Conservation (phyloP, 2,329 filamentous ascomycete species). For the Taxawa tesnikishii region DNA sequence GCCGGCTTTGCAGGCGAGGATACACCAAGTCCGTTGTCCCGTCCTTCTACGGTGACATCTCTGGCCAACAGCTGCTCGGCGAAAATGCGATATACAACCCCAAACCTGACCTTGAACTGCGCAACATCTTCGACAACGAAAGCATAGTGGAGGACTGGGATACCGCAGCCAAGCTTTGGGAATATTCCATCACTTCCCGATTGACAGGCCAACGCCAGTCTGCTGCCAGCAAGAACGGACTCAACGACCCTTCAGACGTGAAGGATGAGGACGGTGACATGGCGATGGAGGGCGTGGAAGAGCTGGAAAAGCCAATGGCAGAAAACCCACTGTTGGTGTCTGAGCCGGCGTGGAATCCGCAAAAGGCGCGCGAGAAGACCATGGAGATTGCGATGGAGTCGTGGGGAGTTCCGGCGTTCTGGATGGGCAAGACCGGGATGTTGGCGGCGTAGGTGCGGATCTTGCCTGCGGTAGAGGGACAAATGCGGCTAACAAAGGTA, state of each 20-base stretch:
- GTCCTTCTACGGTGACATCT: conserved; percentile 65
- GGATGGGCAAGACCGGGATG: conserved; percentile 78
- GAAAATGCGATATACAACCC: conserved; percentile 81
- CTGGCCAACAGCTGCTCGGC: conserved; percentile 59
- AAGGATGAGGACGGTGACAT: conserved; percentile 40
- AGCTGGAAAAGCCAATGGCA: conserved; percentile 60
- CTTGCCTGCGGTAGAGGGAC: neutral
- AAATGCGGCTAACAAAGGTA: conserved; percentile 9
- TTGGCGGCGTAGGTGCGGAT: conserved; percentile 52
- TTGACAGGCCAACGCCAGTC: conserved; percentile 66
- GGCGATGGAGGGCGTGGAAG: conserved; percentile 49
- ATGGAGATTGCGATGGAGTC: conserved; percentile 96
- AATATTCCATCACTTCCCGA: conserved; percentile 79
- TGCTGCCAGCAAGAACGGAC: conserved; percentile 60
- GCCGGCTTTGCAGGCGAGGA: conserved; percentile 97
- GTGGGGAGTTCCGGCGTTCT: conserved; percentile 92
- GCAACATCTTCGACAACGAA: conserved; percentile 83
- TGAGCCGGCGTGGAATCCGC: conserved; percentile 83
- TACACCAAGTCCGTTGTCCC: conserved; percentile 83
- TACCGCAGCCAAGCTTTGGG: conserved; percentile 76
- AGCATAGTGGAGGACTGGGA: conserved; percentile 96
- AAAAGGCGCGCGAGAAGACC: conserved; percentile 81
- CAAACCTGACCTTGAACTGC: conserved; percentile 63
- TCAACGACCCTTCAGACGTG: conserved; percentile 42
- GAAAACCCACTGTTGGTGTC: conserved; percentile 90